phyloP scores from a whole-genome alignment of 495 filamentous ascomycete species.

The Penicillium waksmanii region DNA sequence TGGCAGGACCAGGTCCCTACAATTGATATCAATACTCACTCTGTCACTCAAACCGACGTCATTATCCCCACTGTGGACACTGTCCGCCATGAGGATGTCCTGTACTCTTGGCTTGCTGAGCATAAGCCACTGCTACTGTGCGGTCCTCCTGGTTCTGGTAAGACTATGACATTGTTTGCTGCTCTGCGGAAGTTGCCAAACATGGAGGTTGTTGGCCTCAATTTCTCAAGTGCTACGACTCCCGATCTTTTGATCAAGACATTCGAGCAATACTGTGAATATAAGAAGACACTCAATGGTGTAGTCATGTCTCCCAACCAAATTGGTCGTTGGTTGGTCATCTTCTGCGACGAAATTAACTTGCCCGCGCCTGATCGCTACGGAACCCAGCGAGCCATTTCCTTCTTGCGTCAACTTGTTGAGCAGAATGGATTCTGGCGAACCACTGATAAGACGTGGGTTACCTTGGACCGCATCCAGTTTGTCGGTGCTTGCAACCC shows the following conservation, averaged over 20 bases:
- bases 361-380: slow-evolving; percentile 98
- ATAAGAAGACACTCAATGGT: slow-evolving; percentile 95
- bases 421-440: slow-evolving; percentile 99
- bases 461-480: slow-evolving; percentile 95
- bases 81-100: slow-evolving; percentile 92
- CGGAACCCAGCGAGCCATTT: slow-evolving; percentile 94
- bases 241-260: slow-evolving; percentile 98
- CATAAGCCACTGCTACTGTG: slow-evolving; percentile 96
- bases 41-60: slow-evolving; percentile 93
- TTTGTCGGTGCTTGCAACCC: slow-evolving; percentile 99
- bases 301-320: slow-evolving; percentile 95
- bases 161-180: slow-evolving; percentile 99
- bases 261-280: slow-evolving; percentile 99
- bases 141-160: slow-evolving; percentile 96
- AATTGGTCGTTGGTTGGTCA: slow-evolving; percentile 95
- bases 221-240: slow-evolving; percentile 98
- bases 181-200: slow-evolving; percentile 93
- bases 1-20: slow-evolving; percentile 95
- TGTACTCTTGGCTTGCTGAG: slow-evolving; percentile 98
- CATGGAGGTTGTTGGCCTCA: slow-evolving; percentile 98
- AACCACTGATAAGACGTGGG: slow-evolving; percentile 96
- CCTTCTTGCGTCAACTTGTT: slow-evolving; percentile 93
- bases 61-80: slow-evolving; percentile 98
- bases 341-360: slow-evolving; percentile 99
- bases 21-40: slow-evolving; percentile 97